These are phyloP conservation scores for Pichia sp. DNA, from an alignment of 1,139 yeast species.

Conservation along the genomic window DNA sequence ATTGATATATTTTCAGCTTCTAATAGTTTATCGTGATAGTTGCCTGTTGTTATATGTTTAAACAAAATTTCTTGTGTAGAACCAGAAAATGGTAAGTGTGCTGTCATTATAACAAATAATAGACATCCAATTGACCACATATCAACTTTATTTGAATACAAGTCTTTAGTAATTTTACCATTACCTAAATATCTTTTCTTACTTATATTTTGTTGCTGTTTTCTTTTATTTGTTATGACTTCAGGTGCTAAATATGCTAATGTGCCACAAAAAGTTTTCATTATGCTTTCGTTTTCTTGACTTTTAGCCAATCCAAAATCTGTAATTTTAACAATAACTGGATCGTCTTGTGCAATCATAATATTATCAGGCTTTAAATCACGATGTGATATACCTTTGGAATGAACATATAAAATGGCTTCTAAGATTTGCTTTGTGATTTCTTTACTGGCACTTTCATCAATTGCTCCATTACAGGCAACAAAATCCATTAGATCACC, in stretches of 20 bases:
- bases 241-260: conserved; percentile 92
- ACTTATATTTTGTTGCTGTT: conserved; percentile 27
- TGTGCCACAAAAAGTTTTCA: conserved; percentile 77
- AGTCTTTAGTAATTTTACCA: conserved; percentile 30
- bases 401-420: conserved; percentile 84
- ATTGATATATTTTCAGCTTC: conserved; percentile 58
- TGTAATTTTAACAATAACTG: conserved; percentile 81
- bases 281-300: conserved; percentile 64
- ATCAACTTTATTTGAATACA: conserved; percentile 83
- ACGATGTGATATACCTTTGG: conserved; percentile 83
- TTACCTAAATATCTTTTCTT: conserved; percentile 28
- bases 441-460: conserved; percentile 84
- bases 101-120: conserved; percentile 82
- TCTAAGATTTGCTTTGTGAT: conserved; percentile 76
- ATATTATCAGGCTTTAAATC: conserved; percentile 93
- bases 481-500: conserved; percentile 98
- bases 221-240: conserved; percentile 63
- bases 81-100: conserved; percentile 91
- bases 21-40: conserved; percentile 74
- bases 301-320: conserved; percentile 84
- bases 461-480: conserved; percentile 83
- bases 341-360: conserved; percentile 83
- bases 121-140: conserved; percentile 96
- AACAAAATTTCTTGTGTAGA: conserved; percentile 82
- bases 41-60: conserved; percentile 66